phyloP scores from a whole-genome alignment of 2,329 filamentous ascomycete species.

The Fusarium falciforme region DNA sequence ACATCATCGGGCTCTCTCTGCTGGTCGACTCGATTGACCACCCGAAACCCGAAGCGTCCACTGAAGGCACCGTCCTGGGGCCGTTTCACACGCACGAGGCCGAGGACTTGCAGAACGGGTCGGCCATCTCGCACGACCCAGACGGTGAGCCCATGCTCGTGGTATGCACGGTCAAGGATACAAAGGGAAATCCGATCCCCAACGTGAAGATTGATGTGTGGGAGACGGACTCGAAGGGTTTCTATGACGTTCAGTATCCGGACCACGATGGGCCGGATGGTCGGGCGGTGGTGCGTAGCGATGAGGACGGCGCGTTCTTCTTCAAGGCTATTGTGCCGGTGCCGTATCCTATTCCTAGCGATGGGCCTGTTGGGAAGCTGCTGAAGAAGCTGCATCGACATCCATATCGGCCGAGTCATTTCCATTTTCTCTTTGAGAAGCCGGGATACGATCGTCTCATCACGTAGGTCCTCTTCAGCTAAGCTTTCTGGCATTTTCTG shows the following conservation, averaged over 20 bases:
- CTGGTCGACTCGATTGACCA: constrained; percentile 83
- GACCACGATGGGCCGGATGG: constrained; percentile 58
- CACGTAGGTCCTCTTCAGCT: constrained; percentile 12
- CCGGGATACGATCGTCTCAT: constrained; percentile 22
- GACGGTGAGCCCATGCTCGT: constrained; percentile 75
- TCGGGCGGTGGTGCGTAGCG: constrained; percentile 45
- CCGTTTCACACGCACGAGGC: constrained; percentile 84
- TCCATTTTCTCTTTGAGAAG: constrained; percentile 87
- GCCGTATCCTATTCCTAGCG: constrained; percentile 85
- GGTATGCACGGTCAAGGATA: constrained; percentile 74
- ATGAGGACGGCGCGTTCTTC: constrained; percentile 64
- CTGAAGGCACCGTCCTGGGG: constrained; percentile 80
- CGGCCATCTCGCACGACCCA: constrained; percentile 70
- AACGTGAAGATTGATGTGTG: constrained; percentile 80
- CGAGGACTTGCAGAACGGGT: constrained; percentile 61
- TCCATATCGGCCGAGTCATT: constrained; percentile 79
- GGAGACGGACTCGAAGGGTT: constrained; percentile 80
- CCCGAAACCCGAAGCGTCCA: constrained; percentile 74
- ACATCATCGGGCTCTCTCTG: constrained; percentile 80
- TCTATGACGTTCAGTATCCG: constrained; percentile 80
- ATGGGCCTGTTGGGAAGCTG: constrained; percentile 83
- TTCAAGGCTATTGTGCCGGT: constrained; percentile 88
- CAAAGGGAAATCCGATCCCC: constrained; percentile 67
- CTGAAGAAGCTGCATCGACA: constrained; percentile 74
- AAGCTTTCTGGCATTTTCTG: neutral